Conservation (phyloP, 352 stramenopile species). For the Globisporangium cylindrosporum region DNA sequence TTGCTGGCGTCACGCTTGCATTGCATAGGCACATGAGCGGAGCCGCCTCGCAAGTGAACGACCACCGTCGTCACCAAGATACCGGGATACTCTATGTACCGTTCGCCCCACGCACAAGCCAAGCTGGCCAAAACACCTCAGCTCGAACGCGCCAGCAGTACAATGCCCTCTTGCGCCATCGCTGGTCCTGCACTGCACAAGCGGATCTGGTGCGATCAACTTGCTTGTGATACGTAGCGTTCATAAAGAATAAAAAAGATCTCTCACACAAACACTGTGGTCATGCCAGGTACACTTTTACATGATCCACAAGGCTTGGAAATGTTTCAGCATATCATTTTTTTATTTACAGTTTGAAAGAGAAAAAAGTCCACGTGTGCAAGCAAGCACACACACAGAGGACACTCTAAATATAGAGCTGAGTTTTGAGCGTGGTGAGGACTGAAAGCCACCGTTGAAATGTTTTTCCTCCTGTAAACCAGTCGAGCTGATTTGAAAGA, state of each 20-base stretch:
- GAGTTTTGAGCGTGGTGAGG: neutral
- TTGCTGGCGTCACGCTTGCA: neutral
- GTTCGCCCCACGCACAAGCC: neutral
- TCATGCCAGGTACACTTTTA: neutral
- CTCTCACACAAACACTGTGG: neutral
- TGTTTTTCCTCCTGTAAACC: neutral
- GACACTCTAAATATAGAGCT: too few species aligned
- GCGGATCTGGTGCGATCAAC: neutral
- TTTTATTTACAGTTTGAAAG: neutral
- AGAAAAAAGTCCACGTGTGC: too few species aligned
- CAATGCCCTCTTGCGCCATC: neutral
- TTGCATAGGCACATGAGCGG: neutral
- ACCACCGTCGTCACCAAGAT: neutral
- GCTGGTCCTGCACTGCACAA: neutral
- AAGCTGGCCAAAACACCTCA: neutral
- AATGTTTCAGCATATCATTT: neutral
- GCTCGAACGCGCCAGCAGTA: neutral
- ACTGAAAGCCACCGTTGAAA: neutral
- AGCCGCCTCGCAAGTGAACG: neutral
- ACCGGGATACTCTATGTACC: neutral
- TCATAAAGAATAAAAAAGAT: neutral
- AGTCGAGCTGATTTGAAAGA: too few species aligned
- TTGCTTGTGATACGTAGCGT: neutral
- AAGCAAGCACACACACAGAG: too few species aligned
- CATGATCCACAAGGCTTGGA: neutral